These are phyloP conservation scores for Tolypocladium pustulatum DNA, from an alignment of 2,329 filamentous ascomycete genomes.

Conservation along the genomic window DNA sequence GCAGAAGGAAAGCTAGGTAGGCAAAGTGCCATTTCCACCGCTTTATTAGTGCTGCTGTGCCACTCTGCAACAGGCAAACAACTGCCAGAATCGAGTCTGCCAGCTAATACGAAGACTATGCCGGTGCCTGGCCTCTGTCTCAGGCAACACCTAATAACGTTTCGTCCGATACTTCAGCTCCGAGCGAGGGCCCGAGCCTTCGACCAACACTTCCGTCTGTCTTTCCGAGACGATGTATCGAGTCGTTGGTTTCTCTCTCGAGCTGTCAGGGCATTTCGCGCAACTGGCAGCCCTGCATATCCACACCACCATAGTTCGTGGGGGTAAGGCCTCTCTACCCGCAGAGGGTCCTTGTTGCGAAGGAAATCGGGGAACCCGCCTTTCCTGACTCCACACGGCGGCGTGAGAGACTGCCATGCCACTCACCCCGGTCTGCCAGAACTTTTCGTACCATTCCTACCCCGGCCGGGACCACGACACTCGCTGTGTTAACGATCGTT, in stretches of 20 bases:
- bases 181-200: not conserved
- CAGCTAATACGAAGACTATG: not conserved
- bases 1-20: not conserved
- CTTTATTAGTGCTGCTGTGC: not conserved
- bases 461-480: not conserved
- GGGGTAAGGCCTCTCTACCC: not conserved
- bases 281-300: not conserved
- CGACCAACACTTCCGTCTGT: not conserved
- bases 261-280: not conserved
- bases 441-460: not conserved
- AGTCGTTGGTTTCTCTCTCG: not conserved
- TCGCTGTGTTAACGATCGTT: not conserved
- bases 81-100: constrained; percentile 1
- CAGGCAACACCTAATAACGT: not conserved
- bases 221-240: not conserved
- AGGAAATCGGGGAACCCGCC: not conserved
- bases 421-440: not conserved
- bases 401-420: not conserved
- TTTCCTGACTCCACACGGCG: not conserved
- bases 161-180: not conserved
- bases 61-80: not conserved
- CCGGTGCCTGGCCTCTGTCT: not conserved
- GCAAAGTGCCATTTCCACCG: not conserved
- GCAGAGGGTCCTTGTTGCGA: not conserved
- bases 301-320: not conserved